A percentile compares a stretch with the other conserved stretches of the same genome.
phyloP scores from a whole-genome alignment of 306 rosid species.

The Benincasa hispida region DNA sequence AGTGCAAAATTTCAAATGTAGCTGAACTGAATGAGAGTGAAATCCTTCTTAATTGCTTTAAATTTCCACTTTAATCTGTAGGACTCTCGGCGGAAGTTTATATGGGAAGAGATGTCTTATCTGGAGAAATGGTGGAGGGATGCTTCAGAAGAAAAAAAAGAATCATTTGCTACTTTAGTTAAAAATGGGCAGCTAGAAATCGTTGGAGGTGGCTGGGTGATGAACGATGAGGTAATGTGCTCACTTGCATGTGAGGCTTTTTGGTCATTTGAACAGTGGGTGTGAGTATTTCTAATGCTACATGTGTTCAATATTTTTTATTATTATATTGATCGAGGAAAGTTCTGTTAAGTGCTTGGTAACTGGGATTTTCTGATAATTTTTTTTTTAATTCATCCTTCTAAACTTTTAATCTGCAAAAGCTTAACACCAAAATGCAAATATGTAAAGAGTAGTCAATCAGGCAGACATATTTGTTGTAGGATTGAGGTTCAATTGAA shows the following conservation, averaged over 20 bases:
- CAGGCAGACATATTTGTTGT: not conserved
- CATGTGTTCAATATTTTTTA: not conserved
- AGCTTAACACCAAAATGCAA: not conserved
- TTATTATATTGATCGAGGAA: not conserved
- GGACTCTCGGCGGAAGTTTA: conserved; percentile 84
- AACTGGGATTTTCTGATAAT: not conserved
- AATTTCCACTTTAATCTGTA: conserved; percentile 17
- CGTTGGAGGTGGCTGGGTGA: conserved; percentile 99
- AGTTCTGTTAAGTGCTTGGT: not conserved
- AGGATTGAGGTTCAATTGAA: not conserved
- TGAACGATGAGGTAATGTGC: conserved; percentile 89
- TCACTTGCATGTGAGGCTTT: conserved; percentile 4
- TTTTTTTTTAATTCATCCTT: not conserved
- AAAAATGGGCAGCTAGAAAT: conserved; percentile 88
- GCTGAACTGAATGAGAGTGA: not conserved
- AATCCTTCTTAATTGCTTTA: not conserved
- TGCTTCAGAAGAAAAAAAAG: conserved; percentile 49
- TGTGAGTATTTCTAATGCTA: not conserved
- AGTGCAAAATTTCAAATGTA: not conserved
- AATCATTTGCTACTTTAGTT: conserved; percentile 49
- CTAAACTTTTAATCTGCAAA: not conserved
- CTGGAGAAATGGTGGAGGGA: conserved; percentile 99
- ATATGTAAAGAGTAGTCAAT: not conserved
- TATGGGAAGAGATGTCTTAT: conserved; percentile 99
- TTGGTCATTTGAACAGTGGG: not conserved